phyloP scores from a whole-genome alignment of 2,329 filamentous ascomycete genomes.

The Aspergillus ustus region DNA sequence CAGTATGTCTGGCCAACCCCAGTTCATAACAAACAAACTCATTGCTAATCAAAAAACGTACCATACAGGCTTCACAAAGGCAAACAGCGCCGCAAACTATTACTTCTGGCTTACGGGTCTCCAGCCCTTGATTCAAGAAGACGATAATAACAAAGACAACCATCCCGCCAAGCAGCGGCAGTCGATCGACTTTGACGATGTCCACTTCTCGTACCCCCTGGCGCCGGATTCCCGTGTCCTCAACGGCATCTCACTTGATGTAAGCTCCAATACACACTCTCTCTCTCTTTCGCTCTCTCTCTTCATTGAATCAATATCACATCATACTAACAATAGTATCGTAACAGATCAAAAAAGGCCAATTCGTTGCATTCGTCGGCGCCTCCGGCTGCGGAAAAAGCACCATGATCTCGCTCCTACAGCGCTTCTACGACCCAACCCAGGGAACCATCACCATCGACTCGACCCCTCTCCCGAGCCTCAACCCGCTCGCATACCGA shows the following conservation, averaged over 20 bases:
- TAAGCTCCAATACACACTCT: no score
- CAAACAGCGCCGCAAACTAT: constrained; percentile 55
- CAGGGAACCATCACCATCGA: constrained; percentile 69
- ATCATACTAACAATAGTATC: background rate
- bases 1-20: constrained; percentile 10
- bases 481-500: constrained; percentile 68
- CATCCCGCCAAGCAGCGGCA: constrained; percentile 34
- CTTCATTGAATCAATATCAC: background rate
- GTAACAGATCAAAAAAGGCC: constrained; percentile 49
- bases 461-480: constrained; percentile 60
- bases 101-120: constrained; percentile 50
- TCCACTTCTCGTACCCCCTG: constrained; percentile 46
- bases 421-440: constrained; percentile 71
- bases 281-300: no score
- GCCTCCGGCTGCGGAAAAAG: constrained; percentile 67
- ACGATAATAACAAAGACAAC: constrained; percentile 43
- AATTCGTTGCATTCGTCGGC: constrained; percentile 61
- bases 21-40: no score
- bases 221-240: constrained; percentile 32
- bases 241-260: constrained; percentile 31
- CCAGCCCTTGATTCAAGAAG: constrained; percentile 49
- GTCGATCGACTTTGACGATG: constrained; percentile 46
- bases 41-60: no score
- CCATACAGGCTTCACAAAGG: constrained; percentile 56
- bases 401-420: constrained; percentile 66